A percentile compares a stretch with the other conserved stretches of the same genome.
phyloP scores from a whole-genome alignment of 1,284 basidiomycete species.

The Pseudozyma tsukubaensis region DNA sequence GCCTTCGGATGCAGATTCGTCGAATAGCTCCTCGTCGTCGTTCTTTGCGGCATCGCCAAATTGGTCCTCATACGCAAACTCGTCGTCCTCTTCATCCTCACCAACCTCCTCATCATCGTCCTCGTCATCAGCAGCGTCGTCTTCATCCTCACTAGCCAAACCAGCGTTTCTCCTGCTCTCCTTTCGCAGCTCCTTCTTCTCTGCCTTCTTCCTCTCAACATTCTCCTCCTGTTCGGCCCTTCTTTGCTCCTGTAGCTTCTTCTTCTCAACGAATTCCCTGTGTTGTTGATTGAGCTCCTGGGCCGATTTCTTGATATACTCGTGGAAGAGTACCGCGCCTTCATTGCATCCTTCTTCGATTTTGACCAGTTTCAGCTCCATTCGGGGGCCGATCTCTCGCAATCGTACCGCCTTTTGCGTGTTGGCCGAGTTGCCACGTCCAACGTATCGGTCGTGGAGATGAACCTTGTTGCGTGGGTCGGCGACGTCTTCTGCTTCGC shows the following conservation, averaged over 20 bases:
- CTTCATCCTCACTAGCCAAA: conserved; percentile 32
- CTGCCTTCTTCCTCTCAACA: conserved; percentile 59
- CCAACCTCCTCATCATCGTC: conserved; percentile 21
- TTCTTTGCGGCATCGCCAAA: conserved; percentile 25
- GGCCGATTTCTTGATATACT: conserved; percentile 56
- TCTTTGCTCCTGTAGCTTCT: conserved; percentile 48
- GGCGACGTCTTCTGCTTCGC: conserved; percentile 83
- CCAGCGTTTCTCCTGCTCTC: conserved; percentile 21
- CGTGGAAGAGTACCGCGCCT: conserved; percentile 65
- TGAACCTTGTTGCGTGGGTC: conserved; percentile 75
- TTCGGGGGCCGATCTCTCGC: conserved; percentile 92
- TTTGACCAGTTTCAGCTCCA: conserved; percentile 93
- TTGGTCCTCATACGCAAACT: conserved; percentile 64
- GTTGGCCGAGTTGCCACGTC: conserved; percentile 90
- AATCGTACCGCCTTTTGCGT: conserved; percentile 89
- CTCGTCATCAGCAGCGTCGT: conserved; percentile 20
- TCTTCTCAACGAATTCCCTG: conserved; percentile 34
- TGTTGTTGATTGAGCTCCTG: conserved; percentile 40
- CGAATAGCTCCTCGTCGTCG: conserved; percentile 49
- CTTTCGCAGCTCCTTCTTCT: conserved; percentile 40
- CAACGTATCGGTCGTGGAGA: conserved; percentile 91
- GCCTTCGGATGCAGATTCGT: conserved; percentile 10
- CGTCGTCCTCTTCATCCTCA: conserved; percentile 52
- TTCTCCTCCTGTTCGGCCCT: conserved; percentile 56
- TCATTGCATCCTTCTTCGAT: conserved; percentile 84